Evolutionary conservation across 2,329 filamentous ascomycete genomes (phyloP).

Genomic region (Xylariaceae sp.): DNA sequence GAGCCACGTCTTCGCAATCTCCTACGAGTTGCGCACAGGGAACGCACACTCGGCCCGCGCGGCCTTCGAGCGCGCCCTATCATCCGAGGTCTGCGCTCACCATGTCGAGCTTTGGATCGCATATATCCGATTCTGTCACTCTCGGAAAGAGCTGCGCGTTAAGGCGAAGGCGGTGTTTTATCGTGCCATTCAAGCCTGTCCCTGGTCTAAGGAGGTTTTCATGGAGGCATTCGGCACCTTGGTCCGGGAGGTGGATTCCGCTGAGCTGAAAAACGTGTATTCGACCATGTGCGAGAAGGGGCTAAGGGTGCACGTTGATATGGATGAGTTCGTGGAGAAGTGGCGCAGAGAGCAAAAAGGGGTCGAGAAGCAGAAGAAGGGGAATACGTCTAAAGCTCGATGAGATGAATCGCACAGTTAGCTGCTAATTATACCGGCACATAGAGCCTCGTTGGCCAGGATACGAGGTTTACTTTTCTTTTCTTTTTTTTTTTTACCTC

Average conservation of each 20-base stretch:
- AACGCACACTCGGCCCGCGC: conserved; percentile 45
- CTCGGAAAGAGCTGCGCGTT: conserved; percentile 19
- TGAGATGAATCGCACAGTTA: background rate
- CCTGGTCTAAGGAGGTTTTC: conserved; percentile 43
- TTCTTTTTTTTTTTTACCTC: background rate
- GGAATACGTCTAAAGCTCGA: conserved; percentile 1
- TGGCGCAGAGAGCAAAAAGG: conserved; percentile 28
- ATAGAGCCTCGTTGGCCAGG: background rate
- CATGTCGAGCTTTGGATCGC: conserved; percentile 44
- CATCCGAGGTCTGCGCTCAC: conserved; percentile 35
- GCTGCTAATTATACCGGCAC: background rate
- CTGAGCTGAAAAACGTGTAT: conserved; percentile 46
- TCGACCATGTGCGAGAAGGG: conserved; percentile 45
- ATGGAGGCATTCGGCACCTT: conserved; percentile 48
- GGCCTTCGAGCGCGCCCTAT: conserved; percentile 49
- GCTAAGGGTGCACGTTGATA: conserved; percentile 45
- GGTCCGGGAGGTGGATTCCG: conserved; percentile 39
- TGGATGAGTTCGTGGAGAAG: conserved; percentile 43
- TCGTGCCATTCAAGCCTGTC: conserved; percentile 34
- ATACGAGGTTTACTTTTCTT: background rate
- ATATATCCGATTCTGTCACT: conserved; percentile 45
- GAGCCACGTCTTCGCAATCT: conserved; percentile 45
- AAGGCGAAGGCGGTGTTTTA: conserved; percentile 31
- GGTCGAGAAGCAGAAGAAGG: conserved; percentile 11
- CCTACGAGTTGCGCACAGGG: conserved; percentile 44